Conservation (phyloP, 805 yeast genomes). For the Candida mattraensis region DNA sequence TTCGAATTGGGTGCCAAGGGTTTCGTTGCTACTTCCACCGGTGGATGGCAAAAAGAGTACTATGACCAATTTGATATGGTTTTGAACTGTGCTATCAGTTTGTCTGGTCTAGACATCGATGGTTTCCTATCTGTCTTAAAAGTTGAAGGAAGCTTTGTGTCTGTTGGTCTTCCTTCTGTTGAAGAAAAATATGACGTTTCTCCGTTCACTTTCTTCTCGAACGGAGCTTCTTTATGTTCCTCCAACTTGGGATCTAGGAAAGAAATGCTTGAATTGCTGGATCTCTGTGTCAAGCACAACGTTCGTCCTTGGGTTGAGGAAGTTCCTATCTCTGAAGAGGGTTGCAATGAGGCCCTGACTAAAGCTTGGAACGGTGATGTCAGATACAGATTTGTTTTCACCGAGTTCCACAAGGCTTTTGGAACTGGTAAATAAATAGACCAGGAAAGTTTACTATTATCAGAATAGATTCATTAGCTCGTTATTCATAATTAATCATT, state of each 20-base stretch:
- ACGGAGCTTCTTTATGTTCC: conserved; percentile 44
- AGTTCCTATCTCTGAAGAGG: conserved; percentile 45
- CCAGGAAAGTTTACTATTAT: no score
- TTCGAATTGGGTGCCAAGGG: conserved; percentile 40
- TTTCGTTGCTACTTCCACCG: conserved; percentile 46
- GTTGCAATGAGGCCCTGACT: conserved; percentile 42
- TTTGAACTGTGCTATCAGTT: conserved; percentile 43
- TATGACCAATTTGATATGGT: conserved; percentile 40
- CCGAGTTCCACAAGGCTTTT: conserved; percentile 48
- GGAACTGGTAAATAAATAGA: conserved; percentile 26
- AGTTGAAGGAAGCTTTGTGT: conserved; percentile 42
- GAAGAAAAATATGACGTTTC: conserved; percentile 42
- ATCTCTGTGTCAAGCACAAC: conserved; percentile 43
- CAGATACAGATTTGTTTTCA: conserved; percentile 52
- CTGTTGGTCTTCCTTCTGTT: conserved; percentile 48
- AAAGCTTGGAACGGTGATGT: conserved; percentile 49
- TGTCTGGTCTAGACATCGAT: conserved; percentile 36
- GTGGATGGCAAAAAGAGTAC: conserved; percentile 39
- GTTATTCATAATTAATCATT: no score
- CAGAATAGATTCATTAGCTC: no score
- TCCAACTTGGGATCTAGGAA: conserved; percentile 48
- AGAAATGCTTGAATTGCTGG: conserved; percentile 47
- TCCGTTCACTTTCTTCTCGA: conserved; percentile 51
- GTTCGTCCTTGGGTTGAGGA: conserved; percentile 53
- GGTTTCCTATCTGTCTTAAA: conserved; percentile 36